Base-by-base conservation (phyloP, 2,329 filamentous ascomycete species). In the Orbilia brochopaga region DNA sequence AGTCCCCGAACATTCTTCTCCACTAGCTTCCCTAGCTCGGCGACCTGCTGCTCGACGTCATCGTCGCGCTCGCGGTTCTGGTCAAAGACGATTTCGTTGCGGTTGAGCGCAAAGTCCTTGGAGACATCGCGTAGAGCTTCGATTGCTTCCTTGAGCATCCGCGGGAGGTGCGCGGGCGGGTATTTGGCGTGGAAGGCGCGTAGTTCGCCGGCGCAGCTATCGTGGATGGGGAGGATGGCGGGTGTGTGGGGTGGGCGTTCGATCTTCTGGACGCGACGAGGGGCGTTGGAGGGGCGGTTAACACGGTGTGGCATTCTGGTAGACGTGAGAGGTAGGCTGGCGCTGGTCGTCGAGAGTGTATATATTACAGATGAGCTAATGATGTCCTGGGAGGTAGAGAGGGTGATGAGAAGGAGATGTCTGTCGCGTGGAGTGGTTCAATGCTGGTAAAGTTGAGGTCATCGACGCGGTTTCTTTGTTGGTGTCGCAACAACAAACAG, bases 181-280 rank as follows among this genome's bases (percentile, higher is more conserved):
- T 61, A 62, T 65, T 65, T 72, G 24, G 67, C 51, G 19, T 72
- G 60, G n/a, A 72, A 35, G 19, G 67, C 55, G 21, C 67, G 67
- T 6, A 72, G 60, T 24, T 72, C 67, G 50, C 60, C 35, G 15
- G 60, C 42, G 15, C 7, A n/a, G 27, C 17, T 35, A 17, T 60
- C 50, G 55, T 72, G 60, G 8, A 72, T 65, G 8, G 67, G 67
- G 4, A 72, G 67, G 13, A 60, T 54, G 42, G 58, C 62, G 42
- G 67, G 24, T 15, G 8, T 21, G 19, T 61, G 67, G 0, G 59
- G 60, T 35, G 67, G 67, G 46, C 13, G n/a, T 32, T 58, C 23
- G 6, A 37, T n/a, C 30, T 50, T 53, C 21, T 56, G 32, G 51
- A 60, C 66, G 50, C 60, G 60, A 61, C 60, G 59, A 1, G 48